phyloP scores from a whole-genome alignment of 306 rosid species.

The Sophora flavescens region DNA sequence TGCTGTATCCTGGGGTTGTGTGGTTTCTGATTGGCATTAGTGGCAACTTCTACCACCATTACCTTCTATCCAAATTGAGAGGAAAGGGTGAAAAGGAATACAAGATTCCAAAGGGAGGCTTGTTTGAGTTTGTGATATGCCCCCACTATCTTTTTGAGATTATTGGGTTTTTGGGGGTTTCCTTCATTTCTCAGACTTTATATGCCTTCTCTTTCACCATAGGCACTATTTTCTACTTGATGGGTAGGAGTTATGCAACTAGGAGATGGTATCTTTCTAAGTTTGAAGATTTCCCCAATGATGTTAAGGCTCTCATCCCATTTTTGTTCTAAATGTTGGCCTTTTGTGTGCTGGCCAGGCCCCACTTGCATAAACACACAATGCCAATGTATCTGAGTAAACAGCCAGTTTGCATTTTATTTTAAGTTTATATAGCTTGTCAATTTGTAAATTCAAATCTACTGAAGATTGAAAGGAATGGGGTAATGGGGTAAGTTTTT shows the following conservation, averaged over 20 bases:
- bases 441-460: too few species aligned
- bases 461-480: too few species aligned
- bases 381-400: neutral
- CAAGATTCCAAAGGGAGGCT: conserved; percentile 83
- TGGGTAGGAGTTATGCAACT: conserved; percentile 81
- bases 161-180: conserved; percentile 61
- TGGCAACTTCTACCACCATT: conserved; percentile 93
- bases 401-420: neutral
- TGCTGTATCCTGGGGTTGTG: conserved; percentile 57
- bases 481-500: neutral
- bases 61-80: conserved; percentile 68
- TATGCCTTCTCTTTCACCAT: conserved; percentile 56
- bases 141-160: conserved; percentile 90
- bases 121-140: conserved; percentile 72
- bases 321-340: conserved; percentile 33
- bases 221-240: conserved; percentile 64
- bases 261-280: conserved; percentile 79
- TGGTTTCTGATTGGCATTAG: conserved; percentile 64
- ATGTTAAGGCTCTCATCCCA: conserved; percentile 78
- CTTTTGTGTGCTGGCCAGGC: too few species aligned
- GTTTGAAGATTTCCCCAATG: conserved; percentile 71
- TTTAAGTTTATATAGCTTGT: too few species aligned
- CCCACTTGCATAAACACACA: too few species aligned
- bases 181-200: conserved; percentile 69
- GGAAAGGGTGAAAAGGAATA: conserved; percentile 67